phyloP scores from a whole-genome alignment of 208 protist species.

The Wallacemonas collosoma region DNA sequence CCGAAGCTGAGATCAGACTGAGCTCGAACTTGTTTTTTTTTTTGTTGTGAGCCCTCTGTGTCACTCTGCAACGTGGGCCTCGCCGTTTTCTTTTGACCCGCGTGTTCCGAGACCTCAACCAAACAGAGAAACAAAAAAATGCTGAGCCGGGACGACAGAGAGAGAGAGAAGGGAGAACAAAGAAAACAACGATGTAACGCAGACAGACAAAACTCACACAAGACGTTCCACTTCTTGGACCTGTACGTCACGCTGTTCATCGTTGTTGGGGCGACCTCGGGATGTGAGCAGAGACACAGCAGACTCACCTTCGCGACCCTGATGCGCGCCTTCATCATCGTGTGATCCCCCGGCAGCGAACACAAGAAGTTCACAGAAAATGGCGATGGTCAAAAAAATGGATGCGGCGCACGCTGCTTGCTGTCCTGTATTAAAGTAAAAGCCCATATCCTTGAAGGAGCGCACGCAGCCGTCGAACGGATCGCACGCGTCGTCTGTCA shows the following conservation, averaged over 20 bases:
- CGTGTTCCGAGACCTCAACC: not conserved
- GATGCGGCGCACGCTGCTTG: conserved; percentile 5
- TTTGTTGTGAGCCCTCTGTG: too few species aligned
- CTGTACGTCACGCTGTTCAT: conserved; percentile 11
- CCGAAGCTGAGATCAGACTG: not conserved
- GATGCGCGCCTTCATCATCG: not conserved
- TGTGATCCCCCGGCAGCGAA: not conserved
- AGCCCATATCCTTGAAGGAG: conserved; percentile 38
- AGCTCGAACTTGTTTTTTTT: too few species aligned
- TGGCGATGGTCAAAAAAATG: not conserved
- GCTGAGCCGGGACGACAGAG: not conserved
- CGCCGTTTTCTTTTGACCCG: not conserved
- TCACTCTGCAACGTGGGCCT: too few species aligned
- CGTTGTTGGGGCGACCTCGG: conserved; percentile 12
- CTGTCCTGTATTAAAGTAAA: conserved; percentile 21
- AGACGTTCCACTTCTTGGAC: conserved; percentile 11
- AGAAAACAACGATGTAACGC: not conserved
- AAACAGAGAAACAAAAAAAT: not conserved
- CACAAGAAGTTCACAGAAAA: conserved; percentile 11
- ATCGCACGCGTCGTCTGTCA: conserved; percentile 19
- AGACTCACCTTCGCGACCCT: not conserved
- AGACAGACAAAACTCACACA: not conserved
- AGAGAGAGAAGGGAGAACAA: not conserved
- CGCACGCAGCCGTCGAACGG: conserved; percentile 32
- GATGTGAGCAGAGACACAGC: conserved; percentile 2